Base-by-base conservation (phyloP, 2,329 filamentous ascomycete genomes). In the Cyphellophora europaea region DNA sequence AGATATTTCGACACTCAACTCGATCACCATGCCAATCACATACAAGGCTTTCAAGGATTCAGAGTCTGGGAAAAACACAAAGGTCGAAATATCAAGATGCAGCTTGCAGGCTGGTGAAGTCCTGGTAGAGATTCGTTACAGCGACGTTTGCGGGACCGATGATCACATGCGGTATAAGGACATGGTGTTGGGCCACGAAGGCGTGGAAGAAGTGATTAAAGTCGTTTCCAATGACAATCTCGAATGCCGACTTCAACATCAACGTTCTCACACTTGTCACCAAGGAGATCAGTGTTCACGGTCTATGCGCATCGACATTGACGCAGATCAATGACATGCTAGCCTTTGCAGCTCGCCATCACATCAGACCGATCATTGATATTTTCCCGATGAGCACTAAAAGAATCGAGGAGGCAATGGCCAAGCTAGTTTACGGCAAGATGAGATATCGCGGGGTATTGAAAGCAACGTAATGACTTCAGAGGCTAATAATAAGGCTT, bases 281-380 rank as follows among this genome's bases (percentile, higher is more conserved):
- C 42, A 48, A 13, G 43, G 57, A 29, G 54, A 54, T 1, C 52
- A 56, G 15, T 49, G 83, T 63, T 59, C 63, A 0, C 44, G 80
- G n/a, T 44, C 80, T 6, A 38, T 21, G 42, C 38, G 19, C 14
- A 50, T 5, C 65, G 69, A 41, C 79, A 74, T 5, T 59, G 36
- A n/a, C 74, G 10, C 72, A 68, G 2, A 62, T 91, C 2, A 67
- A 75, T 41, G 78, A 77, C 6, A 78, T 82, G 39, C 69, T 86
- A 35, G 63, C 62, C 3, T 86, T 86, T 50, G 71, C 79, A 0
- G 59, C 67, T 40, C 58, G 65, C 13, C 75, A 83, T 47, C 64
- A 65, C 3, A 67, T 86, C 45, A 71, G 73, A 56, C 80, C 78
- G 33, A 63, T 82, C 53, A 59, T 80, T 18, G 72, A 84, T 64